Percentiles rank a stretch among this genome's conserved stretches.
These are phyloP conservation scores for Phylloporus scabripes DNA, from an alignment of 768 basidiomycete species.

Conservation along the genomic window DNA sequence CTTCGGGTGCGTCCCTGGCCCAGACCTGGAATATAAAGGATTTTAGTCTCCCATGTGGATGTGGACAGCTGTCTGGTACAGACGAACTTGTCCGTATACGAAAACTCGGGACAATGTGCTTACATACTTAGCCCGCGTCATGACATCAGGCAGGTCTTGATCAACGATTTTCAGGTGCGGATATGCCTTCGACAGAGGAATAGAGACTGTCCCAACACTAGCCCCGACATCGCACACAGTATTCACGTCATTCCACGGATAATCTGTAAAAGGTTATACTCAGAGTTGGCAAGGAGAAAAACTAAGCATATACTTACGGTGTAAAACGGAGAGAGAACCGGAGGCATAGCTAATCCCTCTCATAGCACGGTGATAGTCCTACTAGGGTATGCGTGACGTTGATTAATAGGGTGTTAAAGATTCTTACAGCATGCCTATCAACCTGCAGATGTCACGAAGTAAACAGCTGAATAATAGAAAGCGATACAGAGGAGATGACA, in stretches of 20 bases:
- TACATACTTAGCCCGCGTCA: conserved; percentile 20
- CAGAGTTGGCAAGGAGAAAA: not conserved
- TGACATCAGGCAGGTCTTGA: conserved; percentile 28
- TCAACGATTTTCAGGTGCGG: conserved; percentile 25
- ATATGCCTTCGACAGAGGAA: conserved; percentile 22
- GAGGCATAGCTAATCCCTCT: conserved; percentile 12
- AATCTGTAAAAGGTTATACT: conserved; percentile 12
- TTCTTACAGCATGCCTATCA: conserved; percentile 14
- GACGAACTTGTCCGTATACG: not conserved
- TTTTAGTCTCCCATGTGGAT: not conserved
- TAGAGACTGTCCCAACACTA: conserved; percentile 26
- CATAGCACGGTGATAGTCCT: conserved; percentile 25
- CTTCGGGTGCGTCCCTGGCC: not conserved
- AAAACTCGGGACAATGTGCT: not conserved
- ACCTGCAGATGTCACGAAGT: conserved; percentile 1
- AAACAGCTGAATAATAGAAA: too few species aligned
- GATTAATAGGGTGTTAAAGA: not conserved
- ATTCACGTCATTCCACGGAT: conserved; percentile 22
- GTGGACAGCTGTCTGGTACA: not conserved
- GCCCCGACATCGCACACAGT: conserved; percentile 29
- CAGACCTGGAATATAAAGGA: not conserved
- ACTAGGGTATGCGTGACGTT: not conserved
- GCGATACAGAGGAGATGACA: not conserved
- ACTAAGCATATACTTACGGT: conserved; percentile 11
- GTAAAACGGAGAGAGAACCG: conserved; percentile 17